phyloP scores from a whole-genome alignment of 2,329 filamentous ascomycete species.

The Fusarium sp. region DNA sequence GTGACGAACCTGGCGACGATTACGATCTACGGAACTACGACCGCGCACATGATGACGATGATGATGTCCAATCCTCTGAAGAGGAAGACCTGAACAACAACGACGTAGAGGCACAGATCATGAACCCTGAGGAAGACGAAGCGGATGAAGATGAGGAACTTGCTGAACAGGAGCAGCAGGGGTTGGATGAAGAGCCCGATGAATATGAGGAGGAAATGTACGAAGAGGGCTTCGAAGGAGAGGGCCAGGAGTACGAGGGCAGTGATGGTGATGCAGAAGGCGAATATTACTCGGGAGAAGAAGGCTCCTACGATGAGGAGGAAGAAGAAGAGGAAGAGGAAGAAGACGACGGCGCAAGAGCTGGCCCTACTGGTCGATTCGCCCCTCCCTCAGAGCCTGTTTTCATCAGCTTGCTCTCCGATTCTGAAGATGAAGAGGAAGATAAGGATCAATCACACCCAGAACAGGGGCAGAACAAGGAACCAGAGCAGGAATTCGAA shows the following conservation, averaged over 20 bases:
- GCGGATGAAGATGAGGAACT: conserved; percentile 45
- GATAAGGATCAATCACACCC: conserved; percentile 9
- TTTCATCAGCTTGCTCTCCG: conserved; percentile 61
- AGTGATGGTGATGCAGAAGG: conserved; percentile 47
- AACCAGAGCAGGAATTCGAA: neutral
- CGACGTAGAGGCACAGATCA: conserved; percentile 37
- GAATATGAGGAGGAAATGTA: conserved; percentile 44
- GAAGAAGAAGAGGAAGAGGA: conserved; percentile 31
- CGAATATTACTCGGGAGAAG: conserved; percentile 45
- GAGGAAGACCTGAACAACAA: conserved; percentile 45
- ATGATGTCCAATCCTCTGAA: conserved; percentile 46
- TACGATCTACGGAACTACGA: conserved; percentile 51
- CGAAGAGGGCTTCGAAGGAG: conserved; percentile 31
- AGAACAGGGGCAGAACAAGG: neutral
- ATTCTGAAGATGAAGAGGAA: conserved; percentile 59
- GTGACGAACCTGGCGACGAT: conserved; percentile 48
- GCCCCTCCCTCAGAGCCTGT: conserved; percentile 50
- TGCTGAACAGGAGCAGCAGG: conserved; percentile 37
- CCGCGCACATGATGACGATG: conserved; percentile 49
- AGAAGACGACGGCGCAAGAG: conserved; percentile 32
- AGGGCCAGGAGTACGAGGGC: conserved; percentile 36
- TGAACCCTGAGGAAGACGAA: conserved; percentile 38
- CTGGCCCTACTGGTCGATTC: conserved; percentile 14
- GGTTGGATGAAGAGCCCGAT: conserved; percentile 23
- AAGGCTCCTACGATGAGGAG: conserved; percentile 43